phyloP scores from a whole-genome alignment of 257 asterid species.

The Mitragyna speciosa region DNA sequence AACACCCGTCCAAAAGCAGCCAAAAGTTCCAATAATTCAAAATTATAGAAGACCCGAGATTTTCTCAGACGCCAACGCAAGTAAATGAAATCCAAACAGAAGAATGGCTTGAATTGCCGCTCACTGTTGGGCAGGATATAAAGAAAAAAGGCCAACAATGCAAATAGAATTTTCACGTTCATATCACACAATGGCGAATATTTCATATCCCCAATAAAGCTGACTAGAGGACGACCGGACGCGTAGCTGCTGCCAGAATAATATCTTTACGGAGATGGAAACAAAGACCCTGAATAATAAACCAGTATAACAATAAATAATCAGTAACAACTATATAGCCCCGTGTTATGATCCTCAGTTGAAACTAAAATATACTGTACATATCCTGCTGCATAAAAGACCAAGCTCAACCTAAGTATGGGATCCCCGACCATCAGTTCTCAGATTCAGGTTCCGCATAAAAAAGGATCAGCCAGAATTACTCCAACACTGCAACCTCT shows the following conservation, averaged over 20 bases:
- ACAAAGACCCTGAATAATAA: slow-evolving; percentile 23
- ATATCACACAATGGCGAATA: too few relatives aligned
- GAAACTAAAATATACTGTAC: slow-evolving; percentile 44
- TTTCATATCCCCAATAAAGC: too few relatives aligned
- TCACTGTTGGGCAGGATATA: too few relatives aligned
- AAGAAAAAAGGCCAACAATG: too few relatives aligned
- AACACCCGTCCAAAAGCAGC: too few relatives aligned
- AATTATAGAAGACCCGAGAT: neutral
- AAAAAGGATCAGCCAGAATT: neutral
- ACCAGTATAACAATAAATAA: slow-evolving; percentile 29
- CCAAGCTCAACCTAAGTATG: slow-evolving; percentile 15
- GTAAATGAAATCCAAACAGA: neutral
- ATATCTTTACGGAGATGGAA: slow-evolving; percentile 5
- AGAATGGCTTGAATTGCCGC: too few relatives aligned
- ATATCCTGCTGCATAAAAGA: slow-evolving; percentile 19
- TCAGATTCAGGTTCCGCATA: neutral
- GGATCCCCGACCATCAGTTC: slow-evolving; percentile 19
- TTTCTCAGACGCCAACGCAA: neutral
- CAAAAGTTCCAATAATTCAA: too few relatives aligned
- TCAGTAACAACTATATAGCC: slow-evolving; percentile 33
- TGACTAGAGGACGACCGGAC: neutral
- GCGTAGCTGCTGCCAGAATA: slow-evolving; percentile 7
- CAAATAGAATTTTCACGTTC: too few relatives aligned
- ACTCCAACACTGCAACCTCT: slow-evolving; percentile 72
- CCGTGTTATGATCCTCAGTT: slow-evolving; percentile 25